Percentiles rank a stretch among this genome's conserved stretches.
Conservation (phyloP, 1,284 basidiomycete genomes). For the Ganoderma leucocontextum region DNA sequence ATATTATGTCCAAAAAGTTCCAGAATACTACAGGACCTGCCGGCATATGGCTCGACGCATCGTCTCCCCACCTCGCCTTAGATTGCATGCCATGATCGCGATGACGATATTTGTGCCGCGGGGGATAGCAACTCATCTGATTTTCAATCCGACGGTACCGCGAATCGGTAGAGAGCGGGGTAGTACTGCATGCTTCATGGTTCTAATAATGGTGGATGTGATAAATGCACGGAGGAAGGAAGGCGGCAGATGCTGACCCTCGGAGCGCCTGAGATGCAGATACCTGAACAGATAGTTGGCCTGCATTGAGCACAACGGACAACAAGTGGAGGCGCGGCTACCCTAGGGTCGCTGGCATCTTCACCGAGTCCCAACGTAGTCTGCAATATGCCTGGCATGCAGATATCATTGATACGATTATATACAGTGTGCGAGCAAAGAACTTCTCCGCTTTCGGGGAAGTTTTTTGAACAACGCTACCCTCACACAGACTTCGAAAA, state of each 20-base stretch:
- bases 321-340: too few species aligned
- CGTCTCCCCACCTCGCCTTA: constrained; percentile 61
- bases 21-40: constrained; percentile 22
- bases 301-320: too few species aligned
- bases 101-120: constrained; percentile 57
- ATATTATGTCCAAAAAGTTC: constrained; percentile 27
- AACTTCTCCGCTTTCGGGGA: not conserved
- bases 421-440: not conserved
- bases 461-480: not conserved
- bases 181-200: constrained; percentile 33
- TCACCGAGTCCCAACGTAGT: too few species aligned
- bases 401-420: not conserved
- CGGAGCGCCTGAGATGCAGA: constrained; percentile 4
- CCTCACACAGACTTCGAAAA: not conserved
- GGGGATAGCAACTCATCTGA: constrained; percentile 48
- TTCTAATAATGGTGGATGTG: not conserved
- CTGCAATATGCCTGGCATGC: too few species aligned
- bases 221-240: not conserved
- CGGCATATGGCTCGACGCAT: constrained; percentile 43
- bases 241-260: constrained; percentile 7
- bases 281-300: constrained; percentile 7
- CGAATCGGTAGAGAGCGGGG: constrained; percentile 35
- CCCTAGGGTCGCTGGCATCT: too few species aligned
- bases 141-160: constrained; percentile 40
- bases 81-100: constrained; percentile 56